These are phyloP conservation scores for Phytophthora sp. DNA, from an alignment of 352 stramenopile species.

Conservation along the genomic window DNA sequence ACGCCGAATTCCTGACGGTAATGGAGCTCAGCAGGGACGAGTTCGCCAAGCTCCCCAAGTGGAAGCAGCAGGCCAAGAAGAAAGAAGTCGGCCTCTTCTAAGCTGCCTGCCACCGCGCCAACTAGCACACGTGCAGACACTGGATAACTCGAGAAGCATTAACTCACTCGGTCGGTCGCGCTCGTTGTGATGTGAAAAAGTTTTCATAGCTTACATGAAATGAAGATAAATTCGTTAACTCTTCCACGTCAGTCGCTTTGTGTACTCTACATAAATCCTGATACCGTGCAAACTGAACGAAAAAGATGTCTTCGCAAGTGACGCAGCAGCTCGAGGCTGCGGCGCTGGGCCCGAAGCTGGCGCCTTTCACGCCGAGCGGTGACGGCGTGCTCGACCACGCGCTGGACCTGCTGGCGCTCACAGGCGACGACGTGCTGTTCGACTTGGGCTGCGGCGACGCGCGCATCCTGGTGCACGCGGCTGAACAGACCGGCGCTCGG, in stretches of 20 bases:
- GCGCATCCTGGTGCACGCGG: conserved; percentile 70
- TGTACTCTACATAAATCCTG: neutral
- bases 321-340: neutral
- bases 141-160: neutral
- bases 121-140: neutral
- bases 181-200: conserved; percentile 11
- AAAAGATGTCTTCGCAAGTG: conserved; percentile 13
- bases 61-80: conserved; percentile 90
- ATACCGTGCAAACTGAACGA: conserved; percentile 12
- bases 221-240: no score
- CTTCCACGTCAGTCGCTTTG: no score
- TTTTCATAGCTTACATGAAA: conserved; percentile 29
- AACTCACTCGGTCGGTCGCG: neutral
- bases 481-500: conserved; percentile 48
- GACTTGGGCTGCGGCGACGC: conserved; percentile 84
- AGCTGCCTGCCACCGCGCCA: conserved; percentile 12
- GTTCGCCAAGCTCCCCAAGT: conserved; percentile 78
- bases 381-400: conserved; percentile 65
- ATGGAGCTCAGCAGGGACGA: conserved; percentile 69
- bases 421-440: conserved; percentile 60
- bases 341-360: conserved; percentile 58
- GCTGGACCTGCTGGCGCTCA: conserved; percentile 70
- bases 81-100: conserved; percentile 89
- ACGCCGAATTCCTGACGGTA: conserved; percentile 78
- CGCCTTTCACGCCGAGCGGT: conserved; percentile 81